These are phyloP conservation scores for Boletus patriciae DNA, from an alignment of 768 basidiomycete genomes.

Conservation along the genomic window DNA sequence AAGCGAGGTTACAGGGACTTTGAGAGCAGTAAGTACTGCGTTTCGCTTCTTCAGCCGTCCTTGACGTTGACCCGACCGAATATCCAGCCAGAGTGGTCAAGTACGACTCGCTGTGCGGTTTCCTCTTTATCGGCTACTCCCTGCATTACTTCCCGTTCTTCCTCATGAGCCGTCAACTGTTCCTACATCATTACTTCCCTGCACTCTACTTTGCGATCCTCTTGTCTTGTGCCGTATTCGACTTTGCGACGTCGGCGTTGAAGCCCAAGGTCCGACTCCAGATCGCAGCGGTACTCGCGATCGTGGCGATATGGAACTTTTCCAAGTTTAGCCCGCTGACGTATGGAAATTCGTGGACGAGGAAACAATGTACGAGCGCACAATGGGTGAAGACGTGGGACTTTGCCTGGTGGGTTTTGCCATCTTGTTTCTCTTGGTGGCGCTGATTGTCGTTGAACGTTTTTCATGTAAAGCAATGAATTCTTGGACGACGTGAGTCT, in stretches of 20 bases:
- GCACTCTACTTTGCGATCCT: slow-evolving; percentile 94
- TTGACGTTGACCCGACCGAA: slow-evolving; percentile 1
- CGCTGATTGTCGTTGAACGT: neutral
- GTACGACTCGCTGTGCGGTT: slow-evolving; percentile 87
- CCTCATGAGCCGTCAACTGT: slow-evolving; percentile 95
- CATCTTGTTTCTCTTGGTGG: neutral
- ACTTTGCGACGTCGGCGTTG: slow-evolving; percentile 77
- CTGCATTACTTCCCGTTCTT: slow-evolving; percentile 97
- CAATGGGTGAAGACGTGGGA: slow-evolving; percentile 96
- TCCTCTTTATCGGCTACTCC: slow-evolving; percentile 89
- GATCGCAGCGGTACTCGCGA: slow-evolving; percentile 69
- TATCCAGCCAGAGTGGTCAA: slow-evolving; percentile 79
- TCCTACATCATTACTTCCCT: slow-evolving; percentile 97
- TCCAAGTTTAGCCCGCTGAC: slow-evolving; percentile 74
- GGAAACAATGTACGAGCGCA: slow-evolving; percentile 65
- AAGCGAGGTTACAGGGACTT: slow-evolving; percentile 93
- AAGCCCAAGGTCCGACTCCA: slow-evolving; percentile 77
- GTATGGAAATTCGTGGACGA: slow-evolving; percentile 90
- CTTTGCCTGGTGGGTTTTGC: slow-evolving; percentile 70
- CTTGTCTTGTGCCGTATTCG: slow-evolving; percentile 73
- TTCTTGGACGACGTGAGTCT: slow-evolving; percentile 63
- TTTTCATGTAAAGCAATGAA: slow-evolving; percentile 50
- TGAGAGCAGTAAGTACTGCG: slow-evolving; percentile 68
- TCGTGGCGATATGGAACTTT: slow-evolving; percentile 79
- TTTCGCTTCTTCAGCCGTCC: slow-evolving; percentile 1